phyloP scores from a whole-genome alignment of 257 asterid genomes.

The Galeopsis tetrahit region DNA sequence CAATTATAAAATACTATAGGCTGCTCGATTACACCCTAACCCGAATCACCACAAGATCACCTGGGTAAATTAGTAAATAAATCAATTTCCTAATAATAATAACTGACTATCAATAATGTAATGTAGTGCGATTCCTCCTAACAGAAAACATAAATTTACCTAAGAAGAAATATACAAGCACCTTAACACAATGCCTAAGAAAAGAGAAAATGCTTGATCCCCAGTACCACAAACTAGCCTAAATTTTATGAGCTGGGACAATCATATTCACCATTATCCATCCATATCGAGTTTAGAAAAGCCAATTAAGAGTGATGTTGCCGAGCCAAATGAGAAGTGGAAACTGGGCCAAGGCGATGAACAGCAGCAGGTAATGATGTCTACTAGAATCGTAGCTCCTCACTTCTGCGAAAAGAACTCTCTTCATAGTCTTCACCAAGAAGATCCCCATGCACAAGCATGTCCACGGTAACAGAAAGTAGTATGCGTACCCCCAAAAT shows the following conservation, averaged over 20 bases:
- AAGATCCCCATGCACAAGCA: conserved; percentile 60
- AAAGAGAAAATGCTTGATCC: conserved; percentile 10
- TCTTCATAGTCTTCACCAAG: conserved; percentile 61
- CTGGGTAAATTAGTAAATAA: neutral
- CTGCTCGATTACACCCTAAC: too few species aligned
- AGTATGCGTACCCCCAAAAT: conserved; percentile 49
- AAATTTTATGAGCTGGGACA: conserved; percentile 19
- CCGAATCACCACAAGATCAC: neutral
- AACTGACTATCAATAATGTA: neutral
- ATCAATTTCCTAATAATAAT: conserved; percentile 1
- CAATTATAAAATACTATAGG: too few species aligned
- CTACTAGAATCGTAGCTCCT: conserved; percentile 58
- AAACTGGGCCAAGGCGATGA: conserved; percentile 60
- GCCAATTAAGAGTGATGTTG: conserved; percentile 59
- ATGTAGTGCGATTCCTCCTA: neutral
- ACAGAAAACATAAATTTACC: neutral
- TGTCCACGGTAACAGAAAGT: conserved; percentile 57
- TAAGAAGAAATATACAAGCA: neutral
- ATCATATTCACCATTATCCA: conserved; percentile 19
- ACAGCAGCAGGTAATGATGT: conserved; percentile 57
- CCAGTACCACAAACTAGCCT: conserved; percentile 13
- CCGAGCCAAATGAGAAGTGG: conserved; percentile 62
- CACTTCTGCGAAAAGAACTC: conserved; percentile 59
- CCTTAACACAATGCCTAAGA: neutral
- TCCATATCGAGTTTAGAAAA: conserved; percentile 30